Base-by-base conservation (phyloP, 768 basidiomycete species). In the Baorangia bicolor region DNA sequence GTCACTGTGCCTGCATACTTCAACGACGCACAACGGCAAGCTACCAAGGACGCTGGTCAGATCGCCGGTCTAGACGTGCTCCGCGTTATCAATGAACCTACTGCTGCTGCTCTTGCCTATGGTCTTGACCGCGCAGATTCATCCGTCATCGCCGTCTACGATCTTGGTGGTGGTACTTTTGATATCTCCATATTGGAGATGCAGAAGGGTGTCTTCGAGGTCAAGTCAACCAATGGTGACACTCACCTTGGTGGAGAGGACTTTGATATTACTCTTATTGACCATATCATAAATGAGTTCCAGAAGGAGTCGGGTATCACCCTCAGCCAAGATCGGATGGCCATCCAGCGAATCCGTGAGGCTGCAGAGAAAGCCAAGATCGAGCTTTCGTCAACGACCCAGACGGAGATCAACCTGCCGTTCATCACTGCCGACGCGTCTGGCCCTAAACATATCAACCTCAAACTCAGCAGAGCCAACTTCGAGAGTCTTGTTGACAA, bases 301-400 rank as follows among this genome's bases (percentile, higher is more conserved):
- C 93, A 97, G 85, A 95, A 94, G 78, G 88, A 94, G 70, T 78
- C 80, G 5, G 90, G 93, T 34, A 79, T 89, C 57, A 88, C 93
- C 67, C 85, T 98, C 41, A 79, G 78, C 62, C 78, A 82, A 63
- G 97, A 99, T 72, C 82, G 88, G 47, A 97, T 98, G 90, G 95
- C 97, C 8, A 92, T 99, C 64, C 97, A 98, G 74, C 94, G 97
- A 75, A 93, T 99, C 59, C 94, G 97, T 65, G 97, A 99, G 74
- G 97, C 97, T 20, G 94, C 96, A 13, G 97, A 99, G 81, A 98
- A 98, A 80, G 97, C 97, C 62, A 99, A 99, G 85, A 95, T 97
- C 48, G 96, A 98, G 70, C 79, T 99, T 25, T 98, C 94, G 12
- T 94, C 92, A 12, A 92, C 95, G 2, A 79, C 90, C 0, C 92